A percentile compares a stretch with the other conserved stretches of the same genome.
Conservation (phyloP, 2,329 filamentous ascomycete species). For the Fusarium tjaetaba region DNA sequence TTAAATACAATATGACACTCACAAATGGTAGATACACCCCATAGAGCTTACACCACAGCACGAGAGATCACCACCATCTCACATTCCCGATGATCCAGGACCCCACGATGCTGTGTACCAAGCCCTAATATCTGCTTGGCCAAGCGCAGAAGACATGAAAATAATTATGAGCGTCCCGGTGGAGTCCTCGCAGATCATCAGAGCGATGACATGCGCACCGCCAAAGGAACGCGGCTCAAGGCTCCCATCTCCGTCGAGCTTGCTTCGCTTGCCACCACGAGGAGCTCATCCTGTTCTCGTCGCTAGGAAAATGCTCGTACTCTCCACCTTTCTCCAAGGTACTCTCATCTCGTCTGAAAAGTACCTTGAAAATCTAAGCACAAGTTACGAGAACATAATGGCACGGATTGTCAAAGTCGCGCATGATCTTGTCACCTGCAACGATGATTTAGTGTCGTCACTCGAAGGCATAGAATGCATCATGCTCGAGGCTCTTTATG, state of each 20-base stretch:
- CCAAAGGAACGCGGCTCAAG: constrained; percentile 20
- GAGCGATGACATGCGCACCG: constrained; percentile 48
- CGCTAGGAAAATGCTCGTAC: constrained; percentile 52
- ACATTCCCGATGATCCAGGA: background rate
- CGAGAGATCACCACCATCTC: background rate
- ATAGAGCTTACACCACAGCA: background rate
- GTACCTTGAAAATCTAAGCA: constrained; percentile 15
- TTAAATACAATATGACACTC: background rate
- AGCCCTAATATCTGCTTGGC: constrained; percentile 52
- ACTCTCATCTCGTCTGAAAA: constrained; percentile 19
- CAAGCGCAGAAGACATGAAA: constrained; percentile 50
- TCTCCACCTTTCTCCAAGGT: constrained; percentile 52
- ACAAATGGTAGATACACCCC: background rate
- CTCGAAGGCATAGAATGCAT: constrained; percentile 62
- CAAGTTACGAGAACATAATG: constrained; percentile 35
- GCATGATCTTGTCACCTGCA: constrained; percentile 53
- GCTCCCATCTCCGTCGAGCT: constrained; percentile 36
- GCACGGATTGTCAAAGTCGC: constrained; percentile 43
- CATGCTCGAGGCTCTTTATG: constrained; percentile 58
- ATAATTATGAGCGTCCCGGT: constrained; percentile 47
- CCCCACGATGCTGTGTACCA: constrained; percentile 41
- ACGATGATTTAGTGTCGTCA: constrained; percentile 57
- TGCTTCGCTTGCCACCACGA: constrained; percentile 43
- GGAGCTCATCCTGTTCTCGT: constrained; percentile 53
- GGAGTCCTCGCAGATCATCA: constrained; percentile 46